Conservation (phyloP, 306 rosid species). For the Benincasa hispida region DNA sequence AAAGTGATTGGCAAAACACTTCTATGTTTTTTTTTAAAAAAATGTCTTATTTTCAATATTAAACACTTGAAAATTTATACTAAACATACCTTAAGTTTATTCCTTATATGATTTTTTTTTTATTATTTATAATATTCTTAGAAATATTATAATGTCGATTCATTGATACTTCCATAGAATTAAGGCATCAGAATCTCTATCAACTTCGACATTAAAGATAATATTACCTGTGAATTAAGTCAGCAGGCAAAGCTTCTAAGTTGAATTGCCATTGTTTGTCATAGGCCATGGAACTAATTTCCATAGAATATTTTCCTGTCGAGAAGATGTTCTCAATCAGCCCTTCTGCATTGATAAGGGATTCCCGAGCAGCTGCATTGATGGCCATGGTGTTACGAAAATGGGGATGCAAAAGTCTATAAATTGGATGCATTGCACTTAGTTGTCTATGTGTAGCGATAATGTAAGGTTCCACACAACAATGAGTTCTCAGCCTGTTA, state of each 20-base stretch:
- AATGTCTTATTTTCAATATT: too few species aligned
- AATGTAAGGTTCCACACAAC: constrained; percentile 21
- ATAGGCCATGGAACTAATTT: constrained; percentile 41
- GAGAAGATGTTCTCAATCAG: constrained; percentile 41
- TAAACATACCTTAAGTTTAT: too few species aligned
- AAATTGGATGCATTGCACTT: constrained; percentile 74
- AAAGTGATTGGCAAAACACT: too few species aligned
- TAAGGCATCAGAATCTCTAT: too few species aligned
- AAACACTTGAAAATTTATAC: too few species aligned
- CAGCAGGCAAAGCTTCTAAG: constrained; percentile 28
- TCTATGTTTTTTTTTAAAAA: too few species aligned
- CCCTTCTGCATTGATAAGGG: constrained; percentile 43
- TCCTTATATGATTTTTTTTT: too few species aligned
- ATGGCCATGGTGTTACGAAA: constrained; percentile 79
- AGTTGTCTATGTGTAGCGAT: constrained; percentile 65
- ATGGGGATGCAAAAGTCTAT: constrained; percentile 62
- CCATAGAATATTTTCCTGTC: constrained; percentile 31
- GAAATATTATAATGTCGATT: too few species aligned
- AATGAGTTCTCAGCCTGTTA: neutral
- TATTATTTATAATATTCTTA: too few species aligned
- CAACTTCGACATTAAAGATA: too few species aligned
- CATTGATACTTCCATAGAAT: too few species aligned
- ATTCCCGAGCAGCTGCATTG: constrained; percentile 54
- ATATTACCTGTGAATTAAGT: constrained; percentile 22
- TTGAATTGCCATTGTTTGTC: constrained; percentile 31